Conservation (phyloP, 306 rosid genomes). For the Astragalus glycyphyllos region DNA sequence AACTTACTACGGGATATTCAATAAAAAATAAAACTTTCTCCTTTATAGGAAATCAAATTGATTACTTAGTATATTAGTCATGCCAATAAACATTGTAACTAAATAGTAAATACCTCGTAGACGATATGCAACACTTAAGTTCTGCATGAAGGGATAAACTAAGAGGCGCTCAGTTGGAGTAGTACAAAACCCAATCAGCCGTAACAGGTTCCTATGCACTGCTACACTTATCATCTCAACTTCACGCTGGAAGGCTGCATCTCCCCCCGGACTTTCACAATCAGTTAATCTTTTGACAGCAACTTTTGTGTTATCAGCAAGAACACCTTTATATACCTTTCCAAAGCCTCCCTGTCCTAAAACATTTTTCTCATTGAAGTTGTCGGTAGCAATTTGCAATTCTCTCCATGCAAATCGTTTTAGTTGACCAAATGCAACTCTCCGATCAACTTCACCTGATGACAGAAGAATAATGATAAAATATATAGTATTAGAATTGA, state of each 20-base stretch:
- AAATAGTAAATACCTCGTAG: conserved; percentile 72
- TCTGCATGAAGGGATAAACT: conserved; percentile 98
- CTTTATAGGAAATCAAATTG: conserved; percentile 20
- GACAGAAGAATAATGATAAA: not conserved
- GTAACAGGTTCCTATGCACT: conserved; percentile 85
- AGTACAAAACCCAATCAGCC: conserved; percentile 91
- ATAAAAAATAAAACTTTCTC: not conserved
- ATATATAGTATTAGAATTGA: conserved; percentile 1
- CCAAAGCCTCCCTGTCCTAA: conserved; percentile 99
- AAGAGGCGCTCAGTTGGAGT: conserved; percentile 93
- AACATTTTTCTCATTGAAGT: conserved; percentile 88
- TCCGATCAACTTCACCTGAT: conserved; percentile 93
- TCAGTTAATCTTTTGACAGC: conserved; percentile 96
- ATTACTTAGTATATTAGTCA: conserved; percentile 28
- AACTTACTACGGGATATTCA: too few relatives aligned
- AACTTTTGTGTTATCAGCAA: conserved; percentile 82
- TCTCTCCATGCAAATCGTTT: conserved; percentile 95
- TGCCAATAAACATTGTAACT: conserved; percentile 25
- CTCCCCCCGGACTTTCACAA: conserved; percentile 97
- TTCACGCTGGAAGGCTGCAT: conserved; percentile 96
- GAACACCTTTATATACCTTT: conserved; percentile 96
- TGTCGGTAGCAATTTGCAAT: conserved; percentile 90
- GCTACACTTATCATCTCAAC: conserved; percentile 99
- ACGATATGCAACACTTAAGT: conserved; percentile 91
- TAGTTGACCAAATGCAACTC: conserved; percentile 95